Evolutionary conservation across 164 flowering plant species (phyloP).

Genomic region (Chimonanthus praecox): DNA sequence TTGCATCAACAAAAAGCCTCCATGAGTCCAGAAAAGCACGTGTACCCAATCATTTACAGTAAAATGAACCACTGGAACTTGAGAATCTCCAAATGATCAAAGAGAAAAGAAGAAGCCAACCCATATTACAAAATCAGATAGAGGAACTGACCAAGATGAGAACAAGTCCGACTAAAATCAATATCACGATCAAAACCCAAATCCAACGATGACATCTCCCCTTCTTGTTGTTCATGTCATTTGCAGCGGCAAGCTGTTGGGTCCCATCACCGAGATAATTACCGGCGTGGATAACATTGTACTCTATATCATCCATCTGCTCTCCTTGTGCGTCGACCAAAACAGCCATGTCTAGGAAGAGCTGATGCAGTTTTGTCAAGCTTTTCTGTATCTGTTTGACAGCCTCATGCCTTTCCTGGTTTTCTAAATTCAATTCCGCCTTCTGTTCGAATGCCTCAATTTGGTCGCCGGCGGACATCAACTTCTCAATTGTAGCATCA

Average conservation of each 20-base stretch:
- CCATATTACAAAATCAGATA: background rate
- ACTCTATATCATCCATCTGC: conserved; percentile 55
- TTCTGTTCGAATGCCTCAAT: conserved; percentile 30
- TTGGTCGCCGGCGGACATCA: conserved; percentile 30
- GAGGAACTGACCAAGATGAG: conserved; percentile 17
- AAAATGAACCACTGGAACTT: background rate
- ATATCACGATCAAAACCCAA: conserved; percentile 36
- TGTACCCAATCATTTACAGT: background rate
- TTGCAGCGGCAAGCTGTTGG: conserved; percentile 46
- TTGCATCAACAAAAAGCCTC: background rate
- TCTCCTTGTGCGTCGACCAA: conserved; percentile 71
- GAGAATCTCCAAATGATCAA: background rate
- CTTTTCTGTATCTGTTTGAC: conserved; percentile 63
- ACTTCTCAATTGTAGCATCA: conserved; percentile 43
- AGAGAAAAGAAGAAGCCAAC: background rate
- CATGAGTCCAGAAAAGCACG: background rate
- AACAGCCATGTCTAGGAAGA: conserved; percentile 84
- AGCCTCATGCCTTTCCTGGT: conserved; percentile 56
- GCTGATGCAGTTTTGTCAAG: conserved; percentile 62
- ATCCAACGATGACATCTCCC: conserved; percentile 42
- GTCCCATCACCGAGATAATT: conserved; percentile 58
- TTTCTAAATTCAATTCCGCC: conserved; percentile 31
- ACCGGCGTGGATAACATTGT: conserved; percentile 50
- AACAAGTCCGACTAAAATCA: conserved; percentile 50
- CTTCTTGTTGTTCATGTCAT: conserved; percentile 48